Conservation (phyloP, 805 yeast genomes). For the Candida bentonensis region DNA sequence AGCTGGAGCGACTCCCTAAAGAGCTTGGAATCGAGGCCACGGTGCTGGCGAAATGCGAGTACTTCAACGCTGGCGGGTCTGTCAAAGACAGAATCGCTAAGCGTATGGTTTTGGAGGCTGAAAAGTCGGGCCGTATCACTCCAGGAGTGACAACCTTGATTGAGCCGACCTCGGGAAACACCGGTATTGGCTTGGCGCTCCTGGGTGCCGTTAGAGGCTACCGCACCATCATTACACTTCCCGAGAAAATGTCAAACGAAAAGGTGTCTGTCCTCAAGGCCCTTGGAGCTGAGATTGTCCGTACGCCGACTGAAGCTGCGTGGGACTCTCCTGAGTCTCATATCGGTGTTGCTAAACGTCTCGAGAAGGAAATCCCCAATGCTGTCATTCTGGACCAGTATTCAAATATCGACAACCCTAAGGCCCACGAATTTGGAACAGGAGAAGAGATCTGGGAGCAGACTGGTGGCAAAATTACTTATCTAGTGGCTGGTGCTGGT, state of each 20-base stretch:
- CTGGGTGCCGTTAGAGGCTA: slow-evolving; percentile 81
- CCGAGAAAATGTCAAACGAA: slow-evolving; percentile 87
- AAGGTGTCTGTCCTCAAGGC: slow-evolving; percentile 81
- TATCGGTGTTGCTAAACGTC: slow-evolving; percentile 71
- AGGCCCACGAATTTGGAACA: slow-evolving; percentile 73
- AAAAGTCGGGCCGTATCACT: slow-evolving; percentile 57
- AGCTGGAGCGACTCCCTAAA: slow-evolving; percentile 63
- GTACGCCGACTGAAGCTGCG: slow-evolving; percentile 88
- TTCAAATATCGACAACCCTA: slow-evolving; percentile 63
- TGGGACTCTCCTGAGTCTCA: slow-evolving; percentile 89
- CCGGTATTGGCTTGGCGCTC: slow-evolving; percentile 81
- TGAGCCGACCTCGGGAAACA: slow-evolving; percentile 85
- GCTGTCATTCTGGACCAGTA: slow-evolving; percentile 78
- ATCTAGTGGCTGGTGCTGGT: slow-evolving; percentile 84
- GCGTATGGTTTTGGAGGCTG: slow-evolving; percentile 79
- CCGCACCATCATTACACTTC: slow-evolving; percentile 74
- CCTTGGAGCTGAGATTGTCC: slow-evolving; percentile 76
- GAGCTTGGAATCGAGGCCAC: slow-evolving; percentile 58
- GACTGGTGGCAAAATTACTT: slow-evolving; percentile 54
- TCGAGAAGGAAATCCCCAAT: slow-evolving; percentile 73
- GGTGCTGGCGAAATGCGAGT: slow-evolving; percentile 55
- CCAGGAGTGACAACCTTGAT: slow-evolving; percentile 69
- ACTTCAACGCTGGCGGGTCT: slow-evolving; percentile 82
- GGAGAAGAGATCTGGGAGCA: slow-evolving; percentile 80
- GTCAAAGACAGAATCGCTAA: slow-evolving; percentile 82